Evolutionary conservation across 345 rosid genomes (phyloP), one percentile per base, ranked within the genome.

Genomic region (Hirschfeldia incana): DNA sequence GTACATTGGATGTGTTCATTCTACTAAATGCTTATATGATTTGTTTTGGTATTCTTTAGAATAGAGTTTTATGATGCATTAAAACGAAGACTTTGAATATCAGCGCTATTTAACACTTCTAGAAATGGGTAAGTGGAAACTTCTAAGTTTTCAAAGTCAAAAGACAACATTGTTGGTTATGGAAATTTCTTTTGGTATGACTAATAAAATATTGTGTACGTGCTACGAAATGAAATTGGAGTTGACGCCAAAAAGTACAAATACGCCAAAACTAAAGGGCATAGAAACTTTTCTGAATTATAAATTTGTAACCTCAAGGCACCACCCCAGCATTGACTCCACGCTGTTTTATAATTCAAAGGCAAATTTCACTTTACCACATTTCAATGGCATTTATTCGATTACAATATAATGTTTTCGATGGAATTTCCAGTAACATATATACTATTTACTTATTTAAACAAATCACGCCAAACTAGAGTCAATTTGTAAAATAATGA

Each of bases 131-230:
- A 51, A 51, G 58, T 73, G 78, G 82, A 79, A 74, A 69, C 75
- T 79, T 79, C 63, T 34, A 68, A 4, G 5, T 28, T 73, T 74
- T 79, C 57, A 51, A 79, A 68, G 78, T 74, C 82, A 79, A 79
- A 34, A 79, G 78, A 79, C 82, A 79, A 74, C 70, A 74, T 69
- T 79, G 66, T 79, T 69, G 82, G 82, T 79, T 79, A 16, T 53
- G 69, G 78, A 51, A 79, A 68, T 67, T 68, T 79, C 49, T 3
- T 74, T 34, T 57, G 60, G 72, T 61, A 68, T 21, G 44, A 33
- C 28, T 66, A 67, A 16, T 67, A 78, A 32, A 73, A 53, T 74
- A 49, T 16, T 30, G 70, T 59, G 70, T 74, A 51, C 58, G 78
- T 73, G 82, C 74, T 61, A 36, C 58, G 53, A 29, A 11, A 62